Evolutionary conservation across 2,329 filamentous ascomycete genomes (phyloP).

Genomic region (Aureobasidium sp.): DNA sequence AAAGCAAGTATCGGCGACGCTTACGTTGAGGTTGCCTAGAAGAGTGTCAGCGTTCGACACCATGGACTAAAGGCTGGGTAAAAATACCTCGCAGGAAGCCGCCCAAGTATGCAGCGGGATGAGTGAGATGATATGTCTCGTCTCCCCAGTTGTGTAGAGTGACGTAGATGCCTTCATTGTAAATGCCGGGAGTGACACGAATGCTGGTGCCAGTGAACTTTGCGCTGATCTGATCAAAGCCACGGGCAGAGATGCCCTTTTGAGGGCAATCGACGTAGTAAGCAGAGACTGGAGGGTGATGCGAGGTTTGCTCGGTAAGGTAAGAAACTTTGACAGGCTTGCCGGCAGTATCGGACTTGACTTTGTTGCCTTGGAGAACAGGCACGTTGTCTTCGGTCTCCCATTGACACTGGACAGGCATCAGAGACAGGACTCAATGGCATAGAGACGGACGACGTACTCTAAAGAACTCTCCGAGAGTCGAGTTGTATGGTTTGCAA

Average conservation of each 20-base stretch:
- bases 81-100: constrained; percentile 66
- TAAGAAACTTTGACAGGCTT: constrained; percentile 74
- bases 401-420: constrained; percentile 70
- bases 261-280: constrained; percentile 91
- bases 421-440: constrained; percentile 7
- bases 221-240: constrained; percentile 92
- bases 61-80: not conserved
- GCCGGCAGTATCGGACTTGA: constrained; percentile 29
- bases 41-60: not conserved
- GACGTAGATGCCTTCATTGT: constrained; percentile 95
- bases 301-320: constrained; percentile 94
- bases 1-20: constrained; percentile 82
- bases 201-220: constrained; percentile 96
- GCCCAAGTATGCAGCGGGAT: constrained; percentile 87
- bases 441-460: constrained; percentile 42
- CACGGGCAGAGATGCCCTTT: constrained; percentile 77
- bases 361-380: constrained; percentile 36
- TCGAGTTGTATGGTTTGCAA: constrained; percentile 98
- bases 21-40: constrained; percentile 69
- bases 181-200: constrained; percentile 81
- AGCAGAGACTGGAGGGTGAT: constrained; percentile 94
- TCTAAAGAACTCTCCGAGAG: constrained; percentile 93
- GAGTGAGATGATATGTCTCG: constrained; percentile 91
- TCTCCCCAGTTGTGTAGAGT: constrained; percentile 70
- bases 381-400: constrained; percentile 76